These are phyloP conservation scores for Lachnellula willkommii DNA, from an alignment of 2,329 filamentous ascomycete species.

Conservation along the genomic window DNA sequence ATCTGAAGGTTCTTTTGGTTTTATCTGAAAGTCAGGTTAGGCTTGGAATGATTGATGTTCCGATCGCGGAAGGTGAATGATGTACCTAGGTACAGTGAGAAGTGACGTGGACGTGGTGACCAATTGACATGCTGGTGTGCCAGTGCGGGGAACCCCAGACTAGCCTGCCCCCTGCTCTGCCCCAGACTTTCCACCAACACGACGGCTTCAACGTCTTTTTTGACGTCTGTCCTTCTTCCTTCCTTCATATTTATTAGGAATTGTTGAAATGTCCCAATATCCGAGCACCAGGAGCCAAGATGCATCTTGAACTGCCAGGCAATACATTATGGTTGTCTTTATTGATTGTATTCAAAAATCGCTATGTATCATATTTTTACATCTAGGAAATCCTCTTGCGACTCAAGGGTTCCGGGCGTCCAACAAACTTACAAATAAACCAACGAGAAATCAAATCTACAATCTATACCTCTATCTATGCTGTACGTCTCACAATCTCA, in stretches of 20 bases:
- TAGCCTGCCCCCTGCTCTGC: background rate
- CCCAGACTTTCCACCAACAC: background rate
- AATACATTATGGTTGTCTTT: background rate
- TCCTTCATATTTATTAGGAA: background rate
- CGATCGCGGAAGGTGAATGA: background rate
- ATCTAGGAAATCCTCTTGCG: slow-evolving; percentile 2
- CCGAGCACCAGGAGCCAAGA: no score
- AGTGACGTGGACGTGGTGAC: background rate
- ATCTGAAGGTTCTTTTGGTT: background rate
- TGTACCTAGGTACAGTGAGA: background rate
- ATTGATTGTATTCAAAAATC: background rate
- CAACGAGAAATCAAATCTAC: slow-evolving; percentile 2
- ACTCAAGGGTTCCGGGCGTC: background rate
- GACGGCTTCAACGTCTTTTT: background rate
- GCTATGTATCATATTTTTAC: slow-evolving; percentile 10
- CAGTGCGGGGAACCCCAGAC: background rate
- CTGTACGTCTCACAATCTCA: background rate
- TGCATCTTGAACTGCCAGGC: background rate
- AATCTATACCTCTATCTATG: background rate
- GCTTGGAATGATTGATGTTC: background rate
- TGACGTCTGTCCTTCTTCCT: background rate
- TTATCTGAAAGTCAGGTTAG: background rate
- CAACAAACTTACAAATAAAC: background rate
- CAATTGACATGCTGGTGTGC: background rate
- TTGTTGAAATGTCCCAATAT: no score